Evolutionary conservation across 768 basidiomycete species (phyloP), one percentile per base, ranked within the genome.

Genomic region (Boletus tomentosulus): DNA sequence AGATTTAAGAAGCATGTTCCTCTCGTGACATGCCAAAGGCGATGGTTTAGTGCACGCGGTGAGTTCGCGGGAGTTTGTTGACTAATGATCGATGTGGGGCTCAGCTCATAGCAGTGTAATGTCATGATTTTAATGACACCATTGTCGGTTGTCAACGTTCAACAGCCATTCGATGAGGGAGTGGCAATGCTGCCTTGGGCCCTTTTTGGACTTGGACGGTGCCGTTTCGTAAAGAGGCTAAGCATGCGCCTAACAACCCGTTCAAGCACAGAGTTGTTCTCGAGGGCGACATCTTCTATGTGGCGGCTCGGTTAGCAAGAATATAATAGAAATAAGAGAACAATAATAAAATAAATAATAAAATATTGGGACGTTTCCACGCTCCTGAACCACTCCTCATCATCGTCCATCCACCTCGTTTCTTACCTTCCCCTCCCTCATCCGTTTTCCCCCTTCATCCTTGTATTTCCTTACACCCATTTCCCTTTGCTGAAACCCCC

Each of bases 401-500:
- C 65, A 57, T 54, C 65, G 51, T 56, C 58, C 59, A 54, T 61
- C 57, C 54, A 57, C 62, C 62, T 66, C 68, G 43, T 67, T 66
- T 62, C 62, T 61, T 64, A 62, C 66, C 65, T 61, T 63, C 62
- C 66, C 69, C 65, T 65, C 62, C 66, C 59, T 37, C 46, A 4
- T 34, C 46, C 46, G 4, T 33, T 62, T 57, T 53, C 15, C 37
- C 12, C 31, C 33, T 34, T 34, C 33, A 34, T 34, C 44, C 48
- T 55, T 69, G 57, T 67, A 62, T 63, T 62, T 60, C 62, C 58
- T 46, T 57, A 31, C 35, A 37, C 48, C 54, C 11, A 15, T 59
- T 58, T 4, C n/a, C 43, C 47, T n/a, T 54, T 46, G 30, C 50
- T 16, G 42, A 38, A 50, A 48, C 43, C 24, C 56, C 54, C 57